phyloP scores from a whole-genome alignment of 306 rosid genomes.

The Rosa chinensis region DNA sequence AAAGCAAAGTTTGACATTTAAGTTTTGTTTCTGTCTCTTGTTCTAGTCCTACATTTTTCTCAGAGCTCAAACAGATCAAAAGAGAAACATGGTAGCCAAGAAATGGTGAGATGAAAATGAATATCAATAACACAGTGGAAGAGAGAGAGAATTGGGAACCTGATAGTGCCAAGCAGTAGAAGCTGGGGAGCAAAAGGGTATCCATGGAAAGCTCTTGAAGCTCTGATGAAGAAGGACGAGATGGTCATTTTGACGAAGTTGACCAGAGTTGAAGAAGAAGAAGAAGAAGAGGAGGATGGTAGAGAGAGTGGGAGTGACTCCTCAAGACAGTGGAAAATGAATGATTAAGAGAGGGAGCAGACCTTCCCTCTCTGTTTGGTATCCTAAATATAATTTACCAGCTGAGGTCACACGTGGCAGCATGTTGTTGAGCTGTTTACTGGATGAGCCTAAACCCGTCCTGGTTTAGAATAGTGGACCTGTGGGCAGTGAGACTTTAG shows the following conservation, averaged over 20 bases:
- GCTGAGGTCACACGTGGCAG: not conserved
- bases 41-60: conserved; percentile 2
- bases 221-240: conserved; percentile 54
- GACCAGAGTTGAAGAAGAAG: not conserved
- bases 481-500: not conserved
- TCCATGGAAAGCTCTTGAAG: conserved; percentile 48
- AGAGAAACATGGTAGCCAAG: not conserved
- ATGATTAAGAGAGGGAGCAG: not conserved
- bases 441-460: not conserved
- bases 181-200: conserved; percentile 51
- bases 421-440: not conserved
- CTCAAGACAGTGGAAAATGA: not conserved
- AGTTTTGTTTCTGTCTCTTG: not conserved
- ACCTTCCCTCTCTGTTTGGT: not conserved
- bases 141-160: conserved; percentile 37
- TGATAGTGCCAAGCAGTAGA: conserved; percentile 65
- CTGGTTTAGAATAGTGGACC: not conserved
- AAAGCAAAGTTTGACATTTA: not conserved
- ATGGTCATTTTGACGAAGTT: conserved; percentile 38
- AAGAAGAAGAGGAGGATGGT: not conserved
- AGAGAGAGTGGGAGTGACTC: not conserved
- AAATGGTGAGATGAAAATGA: not conserved
- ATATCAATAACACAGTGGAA: not conserved
- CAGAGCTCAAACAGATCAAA: not conserved
- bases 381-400: not conserved